These are phyloP conservation scores for Aspergillus chevalieri DNA, from an alignment of 2,329 filamentous ascomycete species.

Conservation along the genomic window DNA sequence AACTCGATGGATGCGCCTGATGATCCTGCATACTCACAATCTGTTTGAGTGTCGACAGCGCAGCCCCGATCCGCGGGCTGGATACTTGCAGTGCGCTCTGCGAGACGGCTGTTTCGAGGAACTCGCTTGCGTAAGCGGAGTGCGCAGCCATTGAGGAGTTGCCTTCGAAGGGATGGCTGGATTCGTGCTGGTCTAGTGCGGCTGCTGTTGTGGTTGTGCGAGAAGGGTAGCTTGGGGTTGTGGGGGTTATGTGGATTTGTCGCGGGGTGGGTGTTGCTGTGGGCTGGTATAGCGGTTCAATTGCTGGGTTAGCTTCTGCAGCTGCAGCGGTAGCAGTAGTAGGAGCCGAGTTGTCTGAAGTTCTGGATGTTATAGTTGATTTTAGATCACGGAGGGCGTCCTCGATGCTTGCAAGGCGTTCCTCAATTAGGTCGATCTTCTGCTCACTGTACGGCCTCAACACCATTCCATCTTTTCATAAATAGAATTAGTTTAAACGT, in stretches of 20 bases:
- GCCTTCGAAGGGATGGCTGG: constrained; percentile 39
- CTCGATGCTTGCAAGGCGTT: constrained; percentile 46
- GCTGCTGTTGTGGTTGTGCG: constrained; percentile 10
- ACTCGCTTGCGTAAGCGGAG: constrained; percentile 42
- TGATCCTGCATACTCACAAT: constrained; percentile 34
- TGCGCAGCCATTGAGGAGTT: constrained; percentile 46
- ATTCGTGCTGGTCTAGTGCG: constrained; percentile 22
- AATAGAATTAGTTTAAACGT: constrained; percentile 7
- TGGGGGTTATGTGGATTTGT: constrained; percentile 7
- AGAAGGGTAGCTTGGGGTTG: constrained; percentile 9
- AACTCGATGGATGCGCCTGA: constrained; percentile 12
- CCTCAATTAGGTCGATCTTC: constrained; percentile 50
- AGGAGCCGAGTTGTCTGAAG: constrained; percentile 1
- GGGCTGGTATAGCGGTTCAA: neutral
- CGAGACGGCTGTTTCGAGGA: constrained; percentile 37
- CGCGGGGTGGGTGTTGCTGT: neutral
- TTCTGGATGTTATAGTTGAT: constrained; percentile 7
- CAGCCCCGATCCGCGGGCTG: constrained; percentile 33
- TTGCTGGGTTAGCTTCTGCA: neutral
- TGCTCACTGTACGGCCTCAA: constrained; percentile 37
- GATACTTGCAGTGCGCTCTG: constrained; percentile 28
- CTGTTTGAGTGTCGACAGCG: constrained; percentile 33
- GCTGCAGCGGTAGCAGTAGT: neutral
- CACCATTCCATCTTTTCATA: neutral
- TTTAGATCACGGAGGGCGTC: constrained; percentile 22